A percentile compares a stretch with the other conserved stretches of the same genome.
Evolutionary conservation across 2,329 filamentous ascomycete genomes (phyloP).

Genomic region (Trichoderma arundinaceum): DNA sequence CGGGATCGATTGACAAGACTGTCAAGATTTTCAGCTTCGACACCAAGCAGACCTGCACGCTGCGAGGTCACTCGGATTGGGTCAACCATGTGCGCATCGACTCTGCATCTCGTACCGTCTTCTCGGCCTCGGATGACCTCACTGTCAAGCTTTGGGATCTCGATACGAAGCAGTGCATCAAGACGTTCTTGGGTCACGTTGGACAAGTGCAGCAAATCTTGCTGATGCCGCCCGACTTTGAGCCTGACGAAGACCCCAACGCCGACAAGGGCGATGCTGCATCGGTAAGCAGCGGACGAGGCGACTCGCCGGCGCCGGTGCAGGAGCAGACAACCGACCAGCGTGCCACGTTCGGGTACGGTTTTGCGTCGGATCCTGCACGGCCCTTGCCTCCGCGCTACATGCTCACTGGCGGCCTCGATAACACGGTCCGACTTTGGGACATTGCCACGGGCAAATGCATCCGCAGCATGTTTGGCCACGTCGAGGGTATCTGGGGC

Average conservation of each 20-base stretch:
- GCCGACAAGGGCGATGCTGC: constrained; percentile 59
- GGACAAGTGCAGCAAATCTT: constrained; percentile 94
- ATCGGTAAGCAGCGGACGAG: constrained; percentile 56
- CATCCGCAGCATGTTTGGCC: constrained; percentile 92
- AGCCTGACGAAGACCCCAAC: constrained; percentile 72
- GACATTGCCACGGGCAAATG: constrained; percentile 82
- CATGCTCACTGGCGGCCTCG: constrained; percentile 90
- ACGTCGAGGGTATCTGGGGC: constrained; percentile 95
- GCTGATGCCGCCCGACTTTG: constrained; percentile 83
- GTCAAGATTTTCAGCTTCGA: constrained; percentile 94
- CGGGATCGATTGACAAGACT: constrained; percentile 86
- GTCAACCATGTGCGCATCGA: constrained; percentile 96
- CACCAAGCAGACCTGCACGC: constrained; percentile 76
- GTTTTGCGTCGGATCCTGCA: constrained; percentile 64
- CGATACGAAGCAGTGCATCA: constrained; percentile 79
- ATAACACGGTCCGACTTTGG: constrained; percentile 92
- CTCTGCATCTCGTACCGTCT: constrained; percentile 77
- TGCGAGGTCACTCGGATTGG: constrained; percentile 90
- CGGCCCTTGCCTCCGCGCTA: constrained; percentile 83
- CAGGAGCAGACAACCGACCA: constrained; percentile 48
- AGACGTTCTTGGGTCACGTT: constrained; percentile 83
- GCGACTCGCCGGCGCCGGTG: constrained; percentile 47
- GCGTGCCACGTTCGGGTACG: constrained; percentile 62
- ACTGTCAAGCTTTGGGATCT: constrained; percentile 93
- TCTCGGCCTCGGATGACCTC: constrained; percentile 93